These are phyloP conservation scores for Saccharum hybrid DNA, from an alignment of 202 grass and related monocot genomes.

Conservation along the genomic window DNA sequence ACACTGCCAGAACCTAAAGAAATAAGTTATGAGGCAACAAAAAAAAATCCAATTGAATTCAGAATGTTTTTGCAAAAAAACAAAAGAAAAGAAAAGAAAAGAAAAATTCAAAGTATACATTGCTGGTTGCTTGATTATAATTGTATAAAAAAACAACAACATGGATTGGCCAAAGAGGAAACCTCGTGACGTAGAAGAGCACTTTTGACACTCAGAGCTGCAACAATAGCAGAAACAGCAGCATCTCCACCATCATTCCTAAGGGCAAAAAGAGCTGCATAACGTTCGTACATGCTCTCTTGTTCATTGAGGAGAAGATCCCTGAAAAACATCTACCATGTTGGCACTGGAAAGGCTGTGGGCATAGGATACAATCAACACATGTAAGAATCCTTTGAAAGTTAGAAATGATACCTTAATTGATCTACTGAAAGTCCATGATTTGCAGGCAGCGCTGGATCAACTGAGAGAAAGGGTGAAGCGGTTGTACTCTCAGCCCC, in stretches of 20 bases:
- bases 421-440: slow-evolving; percentile 67
- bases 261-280: slow-evolving; percentile 90
- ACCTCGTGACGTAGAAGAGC: slow-evolving; percentile 92
- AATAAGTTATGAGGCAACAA: neutral
- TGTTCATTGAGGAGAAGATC: slow-evolving; percentile 78
- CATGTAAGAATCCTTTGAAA: slow-evolving; percentile 32
- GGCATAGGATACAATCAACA: neutral
- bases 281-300: slow-evolving; percentile 83
- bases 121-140: neutral
- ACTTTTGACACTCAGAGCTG: slow-evolving; percentile 71
- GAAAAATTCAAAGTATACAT: neutral
- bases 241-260: slow-evolving; percentile 76
- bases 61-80: neutral
- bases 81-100: slow-evolving; percentile 38
- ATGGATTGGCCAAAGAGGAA: slow-evolving; percentile 1
- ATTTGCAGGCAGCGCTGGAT: slow-evolving; percentile 83
- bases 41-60: neutral
- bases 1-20: neutral
- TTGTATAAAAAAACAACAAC: neutral
- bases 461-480: slow-evolving; percentile 85
- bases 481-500: slow-evolving; percentile 45
- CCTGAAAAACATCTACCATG: slow-evolving; percentile 54
- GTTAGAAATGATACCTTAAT: slow-evolving; percentile 58
- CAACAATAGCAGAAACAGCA: slow-evolving; percentile 78
- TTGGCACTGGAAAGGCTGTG: slow-evolving; percentile 17